Conservation (phyloP, 164 flowering plant genomes). For the Stephania japonica region DNA sequence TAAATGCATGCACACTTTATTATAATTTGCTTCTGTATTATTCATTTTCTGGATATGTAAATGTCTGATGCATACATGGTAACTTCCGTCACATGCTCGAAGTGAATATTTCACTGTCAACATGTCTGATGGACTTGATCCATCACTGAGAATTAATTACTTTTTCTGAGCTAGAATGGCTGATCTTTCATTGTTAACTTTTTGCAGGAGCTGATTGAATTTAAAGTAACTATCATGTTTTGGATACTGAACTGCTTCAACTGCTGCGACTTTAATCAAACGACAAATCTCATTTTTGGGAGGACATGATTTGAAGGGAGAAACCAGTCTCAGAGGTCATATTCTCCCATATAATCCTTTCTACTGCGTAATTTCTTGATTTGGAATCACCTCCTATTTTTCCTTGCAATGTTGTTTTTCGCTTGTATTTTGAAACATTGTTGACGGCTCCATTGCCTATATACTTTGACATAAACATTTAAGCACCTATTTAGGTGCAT, state of each 20-base stretch:
- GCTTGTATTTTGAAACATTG: neutral
- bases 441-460: neutral
- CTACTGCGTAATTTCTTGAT: neutral
- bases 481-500: neutral
- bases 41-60: neutral
- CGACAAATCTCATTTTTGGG: neutral
- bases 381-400: neutral
- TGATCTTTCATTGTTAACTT: neutral
- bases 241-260: neutral
- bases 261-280: neutral
- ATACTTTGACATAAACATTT: neutral
- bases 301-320: neutral
- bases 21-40: neutral
- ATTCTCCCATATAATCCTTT: conserved; percentile 1
- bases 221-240: neutral
- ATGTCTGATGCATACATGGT: neutral
- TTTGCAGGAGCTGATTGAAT: neutral
- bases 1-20: neutral
- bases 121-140: neutral
- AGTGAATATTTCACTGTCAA: neutral
- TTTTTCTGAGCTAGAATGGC: neutral
- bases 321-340: conserved; percentile 1
- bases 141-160: neutral
- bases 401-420: neutral
- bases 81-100: neutral